Percentiles rank a stretch among this genome's conserved stretches.
Evolutionary conservation across 2,329 filamentous ascomycete species (phyloP).

Genomic region (Paracorniculantispora psalliotae): DNA sequence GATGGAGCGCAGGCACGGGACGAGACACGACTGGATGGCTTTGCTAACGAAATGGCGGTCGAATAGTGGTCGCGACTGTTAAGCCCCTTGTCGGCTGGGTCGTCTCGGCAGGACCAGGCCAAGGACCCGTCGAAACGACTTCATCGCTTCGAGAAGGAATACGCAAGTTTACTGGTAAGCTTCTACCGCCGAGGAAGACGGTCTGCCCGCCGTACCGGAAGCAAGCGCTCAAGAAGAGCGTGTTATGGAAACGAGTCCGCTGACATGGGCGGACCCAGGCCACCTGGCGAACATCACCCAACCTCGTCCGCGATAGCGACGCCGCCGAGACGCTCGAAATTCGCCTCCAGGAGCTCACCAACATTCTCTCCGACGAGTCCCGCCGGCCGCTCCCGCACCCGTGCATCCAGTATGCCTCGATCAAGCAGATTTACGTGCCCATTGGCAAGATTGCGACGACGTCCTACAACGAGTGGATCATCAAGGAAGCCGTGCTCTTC

Average conservation of each 20-base stretch:
- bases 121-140: slow-evolving; percentile 60
- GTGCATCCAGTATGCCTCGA: slow-evolving; percentile 81
- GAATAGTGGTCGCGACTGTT: slow-evolving; percentile 62
- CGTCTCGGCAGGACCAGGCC: slow-evolving; percentile 53
- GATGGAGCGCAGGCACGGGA: neutral
- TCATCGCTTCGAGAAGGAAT: slow-evolving; percentile 63
- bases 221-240: too few relatives aligned
- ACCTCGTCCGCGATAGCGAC: slow-evolving; percentile 55
- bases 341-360: slow-evolving; percentile 58
- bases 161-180: slow-evolving; percentile 54
- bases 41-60: slow-evolving; percentile 1
- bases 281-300: slow-evolving; percentile 58
- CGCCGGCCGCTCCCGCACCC: slow-evolving; percentile 84
- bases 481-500: slow-evolving; percentile 77
- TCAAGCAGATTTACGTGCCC: slow-evolving; percentile 82
- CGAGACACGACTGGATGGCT: neutral
- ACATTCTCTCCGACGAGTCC: slow-evolving; percentile 82
- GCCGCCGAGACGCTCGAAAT: slow-evolving; percentile 59
- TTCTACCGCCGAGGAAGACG: too few relatives aligned
- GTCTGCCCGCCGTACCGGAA: too few relatives aligned
- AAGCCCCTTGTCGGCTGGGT: slow-evolving; percentile 54
- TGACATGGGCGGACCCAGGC: too few relatives aligned
- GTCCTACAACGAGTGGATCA: slow-evolving; percentile 78
- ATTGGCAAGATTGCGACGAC: slow-evolving; percentile 85
- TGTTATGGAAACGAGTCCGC: too few relatives aligned